Base-by-base conservation (phyloP, 2,329 filamentous ascomycete genomes). In the Pseudodiploospora longispora region DNA sequence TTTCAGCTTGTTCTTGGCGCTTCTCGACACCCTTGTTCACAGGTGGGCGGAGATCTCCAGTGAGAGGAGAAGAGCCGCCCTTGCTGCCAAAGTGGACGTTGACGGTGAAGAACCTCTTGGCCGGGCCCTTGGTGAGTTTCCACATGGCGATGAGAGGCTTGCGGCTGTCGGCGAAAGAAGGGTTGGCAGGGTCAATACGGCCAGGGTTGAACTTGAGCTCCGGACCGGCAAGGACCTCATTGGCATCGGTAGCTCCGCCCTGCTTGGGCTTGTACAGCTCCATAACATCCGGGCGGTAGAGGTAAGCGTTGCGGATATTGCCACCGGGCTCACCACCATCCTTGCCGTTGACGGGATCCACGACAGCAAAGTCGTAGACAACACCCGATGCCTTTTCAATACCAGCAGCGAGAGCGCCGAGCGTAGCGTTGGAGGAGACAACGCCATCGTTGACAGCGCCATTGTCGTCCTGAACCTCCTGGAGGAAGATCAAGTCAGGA, bases 41-140 rank as follows among this genome's bases (percentile, higher is more conserved):
- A 0, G 83, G 83, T 2, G 83, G 79, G 6, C 83, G 69, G 1
- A 72, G 65, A 54, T 87, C 82, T 6, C 83, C 82, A 49, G 85
- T 75, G 7, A 85, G 62, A 6, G 75, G 74, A 5, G 77, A 76
- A 27, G 77, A 75, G 33, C 83, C 83, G 29, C 80, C 80, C 64
- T 87, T 87, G 54, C 74, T 79, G 1, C 70, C 71, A 55, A 78
- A 79, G 64, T 87, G 83, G 34, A 86, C 79, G 55, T 87, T 86
- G 49, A 87, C 69, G 3, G 83, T 85, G 62, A 84, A 87, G 63
- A 87, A 81, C 0, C 62, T 56, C 49, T 70, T 74, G 47, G 70
- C 66, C 29, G 61, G 63, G 3, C 70, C 71, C 46, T 74, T 70
- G 31, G 77, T 63, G 1, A 78, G 71, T 55, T 76, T 73, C 80